phyloP scores from a whole-genome alignment of 768 basidiomycete species.

The Tricholoma furcatifolium region DNA sequence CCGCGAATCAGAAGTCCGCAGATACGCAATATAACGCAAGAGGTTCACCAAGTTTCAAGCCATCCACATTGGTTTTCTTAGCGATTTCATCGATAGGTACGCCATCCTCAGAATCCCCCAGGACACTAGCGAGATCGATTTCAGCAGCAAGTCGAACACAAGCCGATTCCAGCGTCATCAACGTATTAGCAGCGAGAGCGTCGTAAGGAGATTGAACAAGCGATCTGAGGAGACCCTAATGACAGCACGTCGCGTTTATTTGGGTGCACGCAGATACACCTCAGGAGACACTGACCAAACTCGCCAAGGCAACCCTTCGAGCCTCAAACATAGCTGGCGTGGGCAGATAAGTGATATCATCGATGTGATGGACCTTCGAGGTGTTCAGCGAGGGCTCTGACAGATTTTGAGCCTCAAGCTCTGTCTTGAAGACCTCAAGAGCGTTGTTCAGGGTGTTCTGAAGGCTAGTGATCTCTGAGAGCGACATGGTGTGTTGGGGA shows the following conservation, averaged over 20 bases:
- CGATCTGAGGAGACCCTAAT: slow-evolving; percentile 32
- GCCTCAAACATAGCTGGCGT: slow-evolving; percentile 36
- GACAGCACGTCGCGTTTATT: background rate
- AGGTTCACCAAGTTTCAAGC: slow-evolving; percentile 31
- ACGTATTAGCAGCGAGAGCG: slow-evolving; percentile 32
- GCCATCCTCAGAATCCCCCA: slow-evolving; percentile 34
- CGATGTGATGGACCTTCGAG: slow-evolving; percentile 33
- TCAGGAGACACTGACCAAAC: slow-evolving; percentile 23
- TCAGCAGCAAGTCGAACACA: slow-evolving; percentile 34
- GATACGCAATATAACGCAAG: background rate
- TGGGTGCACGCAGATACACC: background rate
- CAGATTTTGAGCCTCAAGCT: slow-evolving; percentile 32
- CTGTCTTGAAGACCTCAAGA: slow-evolving; percentile 37
- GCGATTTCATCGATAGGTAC: slow-evolving; percentile 32
- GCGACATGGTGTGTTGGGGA: no score
- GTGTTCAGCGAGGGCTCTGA: slow-evolving; percentile 35
- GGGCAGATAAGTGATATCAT: slow-evolving; percentile 34
- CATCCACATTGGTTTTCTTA: slow-evolving; percentile 31
- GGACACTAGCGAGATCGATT: slow-evolving; percentile 30
- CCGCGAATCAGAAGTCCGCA: background rate
- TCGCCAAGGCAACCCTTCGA: slow-evolving; percentile 31
- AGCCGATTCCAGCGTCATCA: slow-evolving; percentile 31
- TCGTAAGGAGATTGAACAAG: slow-evolving; percentile 36
- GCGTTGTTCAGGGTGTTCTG: slow-evolving; percentile 38
- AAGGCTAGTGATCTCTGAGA: slow-evolving; percentile 37